Base-by-base conservation (phyloP, 179 eudicot genomes). In the Gypsophila paniculata region DNA sequence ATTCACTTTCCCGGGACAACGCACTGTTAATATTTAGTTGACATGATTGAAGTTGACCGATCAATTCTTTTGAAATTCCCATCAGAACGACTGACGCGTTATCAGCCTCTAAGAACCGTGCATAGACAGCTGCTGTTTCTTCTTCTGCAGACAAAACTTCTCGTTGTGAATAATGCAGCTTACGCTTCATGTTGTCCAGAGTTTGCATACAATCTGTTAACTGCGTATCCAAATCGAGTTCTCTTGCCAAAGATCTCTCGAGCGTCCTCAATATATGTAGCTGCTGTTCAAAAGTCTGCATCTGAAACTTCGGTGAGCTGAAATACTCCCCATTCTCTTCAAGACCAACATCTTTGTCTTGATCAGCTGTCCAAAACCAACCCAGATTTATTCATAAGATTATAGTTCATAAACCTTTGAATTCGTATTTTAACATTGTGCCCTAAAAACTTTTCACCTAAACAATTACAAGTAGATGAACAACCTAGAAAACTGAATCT, bases 281-380 rank as follows among this genome's bases (percentile, higher is more conserved):
- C 81, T 88, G 96, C 64, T 91, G 94, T 81, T 89, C 97, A 5
- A 88, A 83, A 74, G 91, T 91, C 77, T 91, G 89, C 91, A 89
- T 83, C 69, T 81, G 85, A 57, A 86, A 77, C 70, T 81, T 88
- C 32, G 87, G 72, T 63, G 74, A 76, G 23, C 58, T 54, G 69
- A 76, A 74, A 67, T 77, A 55, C 42, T 79, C 82, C 44, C 80
- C 81, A 75, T 59, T 73, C 77, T 81, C 89, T 38, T 44, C 61
- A 32, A 60, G 34, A 65, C 53, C 76, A 38, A 67, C 68, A 53
- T 74, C 87, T 77, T 69, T 72, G 63, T 80, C 84, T 57, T 73
- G 83, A 75, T 82, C 77, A 75, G 79, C 93, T 84, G 87, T 76
- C 17, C 66, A 74, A 65, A 38, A n/a, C 51, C 44, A 71, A 71